Conservation (phyloP, 768 basidiomycete genomes). For the Aureoboletus auriporus region DNA sequence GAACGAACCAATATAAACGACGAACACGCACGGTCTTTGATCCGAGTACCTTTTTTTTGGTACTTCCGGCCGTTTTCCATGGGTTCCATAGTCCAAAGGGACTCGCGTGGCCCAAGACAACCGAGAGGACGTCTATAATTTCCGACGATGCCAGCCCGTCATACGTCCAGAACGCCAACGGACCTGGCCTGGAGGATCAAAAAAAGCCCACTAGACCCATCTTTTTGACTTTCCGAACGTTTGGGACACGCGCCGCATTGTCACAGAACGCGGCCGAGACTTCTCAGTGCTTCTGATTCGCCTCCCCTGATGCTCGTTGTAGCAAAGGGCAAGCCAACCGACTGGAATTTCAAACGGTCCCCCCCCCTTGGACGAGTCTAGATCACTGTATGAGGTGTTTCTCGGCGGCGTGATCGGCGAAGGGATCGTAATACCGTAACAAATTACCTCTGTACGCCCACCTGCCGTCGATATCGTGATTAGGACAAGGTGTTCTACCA, state of each 20-base stretch:
- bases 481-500: conserved; percentile 9
- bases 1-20: conserved; percentile 1
- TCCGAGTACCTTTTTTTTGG: neutral
- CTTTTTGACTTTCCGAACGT: conserved; percentile 15
- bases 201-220: conserved; percentile 3
- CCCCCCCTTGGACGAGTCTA: conserved; percentile 16
- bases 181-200: conserved; percentile 22
- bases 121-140: conserved; percentile 19
- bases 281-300: conserved; percentile 22
- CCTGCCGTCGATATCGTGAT: conserved; percentile 7
- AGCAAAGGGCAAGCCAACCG: conserved; percentile 16
- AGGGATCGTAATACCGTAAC: conserved; percentile 13
- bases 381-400: conserved; percentile 8
- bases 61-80: conserved; percentile 3
- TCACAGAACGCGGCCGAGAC: conserved; percentile 16
- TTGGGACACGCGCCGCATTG: conserved; percentile 5
- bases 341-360: conserved; percentile 21
- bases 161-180: conserved; percentile 4
- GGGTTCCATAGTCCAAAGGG: conserved; percentile 10
- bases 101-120: conserved; percentile 17
- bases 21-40: conserved; percentile 10
- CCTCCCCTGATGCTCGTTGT: conserved; percentile 30
- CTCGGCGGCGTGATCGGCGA: conserved; percentile 13
- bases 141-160: conserved; percentile 15
- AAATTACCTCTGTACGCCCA: conserved; percentile 10